Conservation (phyloP, 441 rosid genomes). For the Populus tomentosa region DNA sequence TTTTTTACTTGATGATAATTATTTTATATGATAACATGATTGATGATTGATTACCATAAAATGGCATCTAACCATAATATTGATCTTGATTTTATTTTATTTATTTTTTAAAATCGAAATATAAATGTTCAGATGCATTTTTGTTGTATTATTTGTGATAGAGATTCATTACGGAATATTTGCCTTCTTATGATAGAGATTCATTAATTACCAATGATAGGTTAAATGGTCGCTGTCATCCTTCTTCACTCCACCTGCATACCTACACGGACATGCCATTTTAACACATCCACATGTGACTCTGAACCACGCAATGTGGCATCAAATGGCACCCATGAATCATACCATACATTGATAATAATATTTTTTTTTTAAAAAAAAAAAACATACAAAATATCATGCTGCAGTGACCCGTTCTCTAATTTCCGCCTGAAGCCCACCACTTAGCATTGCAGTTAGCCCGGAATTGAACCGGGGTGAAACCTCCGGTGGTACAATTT, state of each 20-base stretch:
- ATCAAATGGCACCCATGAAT: background rate
- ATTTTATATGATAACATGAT: background rate
- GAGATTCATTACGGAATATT: background rate
- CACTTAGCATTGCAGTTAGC: constrained; percentile 26
- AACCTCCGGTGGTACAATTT: background rate
- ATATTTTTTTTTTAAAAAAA: too few relatives aligned
- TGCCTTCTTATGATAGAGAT: background rate
- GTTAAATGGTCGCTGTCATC: background rate
- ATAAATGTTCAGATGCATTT: background rate
- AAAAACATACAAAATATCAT: background rate
- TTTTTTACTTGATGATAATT: too few relatives aligned
- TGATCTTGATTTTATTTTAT: too few relatives aligned
- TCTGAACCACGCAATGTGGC: background rate
- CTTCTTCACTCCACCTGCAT: background rate
- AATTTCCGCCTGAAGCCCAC: constrained; percentile 21
- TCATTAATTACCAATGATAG: too few relatives aligned
- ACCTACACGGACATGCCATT: too few relatives aligned
- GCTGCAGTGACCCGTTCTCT: background rate
- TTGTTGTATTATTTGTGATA: background rate
- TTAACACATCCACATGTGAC: background rate
- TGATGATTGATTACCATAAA: too few relatives aligned
- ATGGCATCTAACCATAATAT: background rate
- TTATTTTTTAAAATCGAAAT: background rate
- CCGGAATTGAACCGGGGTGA: constrained; percentile 18
- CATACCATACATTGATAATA: background rate